Conservation (phyloP, 2,329 filamentous ascomycete species). For the Epichloe elymi region DNA sequence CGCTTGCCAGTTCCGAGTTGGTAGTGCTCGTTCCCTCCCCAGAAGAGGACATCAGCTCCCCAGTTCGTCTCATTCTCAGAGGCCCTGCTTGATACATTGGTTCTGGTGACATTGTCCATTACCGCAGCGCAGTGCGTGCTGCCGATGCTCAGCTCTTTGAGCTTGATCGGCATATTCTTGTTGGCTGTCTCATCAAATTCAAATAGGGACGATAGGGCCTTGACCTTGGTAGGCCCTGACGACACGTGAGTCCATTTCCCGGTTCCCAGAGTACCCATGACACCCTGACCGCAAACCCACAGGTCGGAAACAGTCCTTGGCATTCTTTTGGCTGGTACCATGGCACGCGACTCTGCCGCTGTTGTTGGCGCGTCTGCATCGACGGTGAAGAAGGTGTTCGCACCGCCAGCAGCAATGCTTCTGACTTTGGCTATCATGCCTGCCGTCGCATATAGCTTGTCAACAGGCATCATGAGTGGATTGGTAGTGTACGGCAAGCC, state of each 20-base stretch:
- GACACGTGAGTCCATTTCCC: constrained; percentile 86
- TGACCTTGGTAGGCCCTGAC: constrained; percentile 63
- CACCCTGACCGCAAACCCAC: constrained; percentile 78
- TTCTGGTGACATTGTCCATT: constrained; percentile 66
- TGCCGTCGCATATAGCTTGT: constrained; percentile 58
- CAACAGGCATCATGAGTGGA: constrained; percentile 57
- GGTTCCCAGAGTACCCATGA: constrained; percentile 70
- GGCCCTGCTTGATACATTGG: constrained; percentile 36
- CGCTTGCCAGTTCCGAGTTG: constrained; percentile 87
- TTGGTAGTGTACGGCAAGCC: constrained; percentile 51
- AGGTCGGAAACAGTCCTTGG: constrained; percentile 41
- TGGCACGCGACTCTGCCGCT: constrained; percentile 8
- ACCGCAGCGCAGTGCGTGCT: constrained; percentile 70
- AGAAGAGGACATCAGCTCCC: constrained; percentile 82
- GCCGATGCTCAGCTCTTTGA: constrained; percentile 62
- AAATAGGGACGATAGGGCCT: constrained; percentile 66
- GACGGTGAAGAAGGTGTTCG: constrained; percentile 76
- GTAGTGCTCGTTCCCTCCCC: constrained; percentile 89
- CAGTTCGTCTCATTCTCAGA: constrained; percentile 66
- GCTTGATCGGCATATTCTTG: constrained; percentile 60
- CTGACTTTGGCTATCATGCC: constrained; percentile 55
- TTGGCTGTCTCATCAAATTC: constrained; percentile 72
- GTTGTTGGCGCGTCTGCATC: constrained; percentile 49
- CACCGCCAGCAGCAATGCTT: constrained; percentile 69
- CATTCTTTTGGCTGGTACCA: constrained; percentile 20